phyloP scores from a whole-genome alignment of 257 asterid genomes.

The Solanum corneliomulleri region DNA sequence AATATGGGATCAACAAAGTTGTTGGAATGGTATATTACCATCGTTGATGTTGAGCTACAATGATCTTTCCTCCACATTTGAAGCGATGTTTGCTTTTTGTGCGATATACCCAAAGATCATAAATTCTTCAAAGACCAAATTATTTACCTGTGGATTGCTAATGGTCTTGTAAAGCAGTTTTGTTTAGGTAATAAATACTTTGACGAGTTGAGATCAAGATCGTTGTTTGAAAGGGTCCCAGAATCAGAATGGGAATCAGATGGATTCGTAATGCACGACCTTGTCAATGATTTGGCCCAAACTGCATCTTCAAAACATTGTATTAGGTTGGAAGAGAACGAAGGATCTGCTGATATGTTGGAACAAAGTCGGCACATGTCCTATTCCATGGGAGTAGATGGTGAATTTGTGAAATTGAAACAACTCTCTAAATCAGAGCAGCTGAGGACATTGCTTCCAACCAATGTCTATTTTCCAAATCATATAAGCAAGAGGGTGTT shows the following conservation, averaged over 20 bases:
- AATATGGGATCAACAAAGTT: background rate
- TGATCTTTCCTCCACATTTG: background rate
- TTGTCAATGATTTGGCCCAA: constrained; percentile 1
- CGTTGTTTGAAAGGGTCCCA: background rate
- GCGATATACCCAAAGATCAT: constrained; percentile 1
- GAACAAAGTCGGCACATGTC: background rate
- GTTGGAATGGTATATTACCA: background rate
- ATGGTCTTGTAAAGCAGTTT: background rate
- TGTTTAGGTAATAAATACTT: background rate
- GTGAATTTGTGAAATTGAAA: background rate
- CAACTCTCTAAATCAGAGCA: background rate
- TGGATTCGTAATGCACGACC: background rate
- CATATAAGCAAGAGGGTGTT: background rate
- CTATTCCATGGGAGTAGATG: background rate
- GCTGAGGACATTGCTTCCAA: background rate
- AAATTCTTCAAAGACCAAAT: background rate
- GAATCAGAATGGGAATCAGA: fast-evolving
- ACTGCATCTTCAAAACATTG: background rate
- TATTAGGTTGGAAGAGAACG: background rate
- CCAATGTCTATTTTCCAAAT: fast-evolving
- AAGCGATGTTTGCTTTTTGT: background rate
- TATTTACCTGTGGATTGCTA: background rate
- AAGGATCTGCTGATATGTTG: too few species aligned
- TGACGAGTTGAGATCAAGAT: background rate
- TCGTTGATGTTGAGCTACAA: background rate